Base-by-base conservation (phyloP, 441 rosid species). In the Melastoma candidum region DNA sequence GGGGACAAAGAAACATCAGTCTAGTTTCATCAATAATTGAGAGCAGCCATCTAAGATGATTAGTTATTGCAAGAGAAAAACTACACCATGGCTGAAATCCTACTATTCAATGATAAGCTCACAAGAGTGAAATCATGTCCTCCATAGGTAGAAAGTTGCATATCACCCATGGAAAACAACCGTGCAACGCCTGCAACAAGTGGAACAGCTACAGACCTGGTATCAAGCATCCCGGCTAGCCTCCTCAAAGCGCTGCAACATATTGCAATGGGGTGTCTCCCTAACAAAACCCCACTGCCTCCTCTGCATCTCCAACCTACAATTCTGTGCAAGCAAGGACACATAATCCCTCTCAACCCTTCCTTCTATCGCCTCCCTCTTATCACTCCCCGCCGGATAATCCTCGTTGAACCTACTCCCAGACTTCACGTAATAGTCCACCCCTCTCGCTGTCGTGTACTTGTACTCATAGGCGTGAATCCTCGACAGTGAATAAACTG, bases 201-300 rank as follows among this genome's bases (percentile, higher is more conserved):
- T 17, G 41, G 41, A 36, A 36, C 41, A 36, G 22, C 22, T 17
- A 36, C 41, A 9, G 41, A 36, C 41, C 41, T 36, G 41, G 41
- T 36, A 36, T 36, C 41, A 36, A 36, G 41, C 41, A 3, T 6
- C 41, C 41, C 8, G 41, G 41, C 41, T 36, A 36, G 41, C 41
- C 7, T 36, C 61, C 68, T 76, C 76, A 63, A 80, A 92, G 61
- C 74, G 74, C 74, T 73, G 54, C 82, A 80, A 68, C 94, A 85
- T 64, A 24, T 88, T 85, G 22, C 98, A 92, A 56, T 87, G 94
- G n/a, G 98, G 98, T 12, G 84, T 87, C 74, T 88, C 96, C 1
- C 80, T 76, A 4, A 82, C 56, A 54, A 79, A 85, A n/a, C 98
- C 98, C 98, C 98, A 92, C 55, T 85, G 98, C 54, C 81, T 71